Base-by-base conservation (phyloP, 257 asterid genomes). In the Solanum bulbocastanum region DNA sequence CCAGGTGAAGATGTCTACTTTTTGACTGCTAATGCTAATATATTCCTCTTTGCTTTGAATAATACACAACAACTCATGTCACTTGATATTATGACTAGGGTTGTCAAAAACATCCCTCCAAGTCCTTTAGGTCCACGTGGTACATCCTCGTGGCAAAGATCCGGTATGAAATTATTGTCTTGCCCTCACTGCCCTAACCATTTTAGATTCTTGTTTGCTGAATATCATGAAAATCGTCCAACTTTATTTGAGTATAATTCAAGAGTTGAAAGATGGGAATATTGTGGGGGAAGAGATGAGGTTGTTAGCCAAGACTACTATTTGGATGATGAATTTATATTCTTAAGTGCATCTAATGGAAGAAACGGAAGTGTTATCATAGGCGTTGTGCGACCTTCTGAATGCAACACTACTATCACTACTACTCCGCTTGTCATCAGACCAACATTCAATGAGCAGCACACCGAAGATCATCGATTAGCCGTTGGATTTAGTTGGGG, bases 51-150 rank as follows among this genome's bases (percentile, higher is more conserved):
- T 40, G 94, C 93, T 36, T 83, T 92, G 79, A 92, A 90, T 49
- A 89, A 79, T 62, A 89, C 91, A 13, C 90, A 86, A 88, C 91
- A 92, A 87, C 90, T 92, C 81, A 89, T 89, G 86, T 89, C 93
- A 13, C 88, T 92, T 81, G 89, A 92, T 68, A 92, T 91, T 32
- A 87, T 90, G 87, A 83, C 87, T 10, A 88, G 46, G 76, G 85
- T 86, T 10, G 89, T 90, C 32, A 92, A 86, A 79, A 89, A 30
- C 88, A 88, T 92, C 78, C 93, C 93, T 22, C 90, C 91, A 16
- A 91, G 92, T 68, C 93, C 94, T 4, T 60, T 90, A 2, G 94
- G 94, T 44, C 94, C 91, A 56, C 91, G 94, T 83, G 93, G 93
- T 52, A 92, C 94, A 10, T 92, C 93, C 0, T 90, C 90, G 6